Percentiles rank a stretch among this genome's conserved stretches.
Evolutionary conservation across 179 eudicot species (phyloP).

Genomic region (Dionaea muscipula): DNA sequence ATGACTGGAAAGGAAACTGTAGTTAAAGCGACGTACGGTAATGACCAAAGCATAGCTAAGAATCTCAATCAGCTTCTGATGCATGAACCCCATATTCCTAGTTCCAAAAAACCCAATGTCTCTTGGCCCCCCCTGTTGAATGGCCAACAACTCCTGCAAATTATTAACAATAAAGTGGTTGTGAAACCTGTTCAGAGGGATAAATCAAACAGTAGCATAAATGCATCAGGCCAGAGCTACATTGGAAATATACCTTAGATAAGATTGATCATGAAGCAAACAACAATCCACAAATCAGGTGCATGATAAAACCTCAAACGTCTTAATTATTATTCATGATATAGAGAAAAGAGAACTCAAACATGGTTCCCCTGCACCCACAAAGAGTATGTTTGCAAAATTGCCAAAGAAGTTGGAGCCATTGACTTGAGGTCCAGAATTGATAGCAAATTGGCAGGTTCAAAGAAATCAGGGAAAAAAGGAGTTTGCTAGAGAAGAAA

Average conservation of each 20-base stretch:
- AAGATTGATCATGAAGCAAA: background rate
- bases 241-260: background rate
- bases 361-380: too few species aligned
- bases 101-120: conserved; percentile 95
- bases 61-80: conserved; percentile 97
- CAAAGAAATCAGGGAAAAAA: background rate
- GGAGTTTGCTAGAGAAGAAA: conserved; percentile 3
- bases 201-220: background rate
- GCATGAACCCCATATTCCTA: conserved; percentile 98
- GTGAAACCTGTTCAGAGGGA: background rate
- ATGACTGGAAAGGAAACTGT: too few species aligned
- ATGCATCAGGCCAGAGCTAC: background rate
- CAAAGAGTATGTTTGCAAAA: too few species aligned
- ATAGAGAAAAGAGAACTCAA: too few species aligned
- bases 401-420: background rate
- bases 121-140: conserved; percentile 98
- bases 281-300: background rate
- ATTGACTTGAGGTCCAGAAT: background rate
- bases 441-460: background rate
- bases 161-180: conserved; percentile 4
- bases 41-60: conserved; percentile 98
- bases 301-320: too few species aligned
- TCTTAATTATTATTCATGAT: too few species aligned
- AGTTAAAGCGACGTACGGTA: conserved; percentile 40
- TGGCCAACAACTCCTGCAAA: conserved; percentile 79